These are phyloP conservation scores for Cystoderma amianthinum DNA, from an alignment of 768 basidiomycete species.

Conservation along the genomic window DNA sequence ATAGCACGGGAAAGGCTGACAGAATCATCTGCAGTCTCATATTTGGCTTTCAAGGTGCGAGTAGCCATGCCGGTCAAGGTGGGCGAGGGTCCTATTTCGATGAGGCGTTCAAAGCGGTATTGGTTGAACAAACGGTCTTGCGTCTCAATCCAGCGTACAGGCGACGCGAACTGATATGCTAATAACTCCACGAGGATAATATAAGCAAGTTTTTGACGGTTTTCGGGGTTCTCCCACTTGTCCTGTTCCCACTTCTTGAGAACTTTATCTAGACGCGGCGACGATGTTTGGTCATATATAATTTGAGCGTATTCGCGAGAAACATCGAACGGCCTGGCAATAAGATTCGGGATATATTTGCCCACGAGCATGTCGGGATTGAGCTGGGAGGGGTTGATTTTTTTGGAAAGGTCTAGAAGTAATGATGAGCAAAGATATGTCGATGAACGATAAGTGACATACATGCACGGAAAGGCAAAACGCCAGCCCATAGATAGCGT, in stretches of 20 bases:
- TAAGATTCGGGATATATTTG: constrained; percentile 96
- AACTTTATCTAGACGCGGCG: constrained; percentile 93
- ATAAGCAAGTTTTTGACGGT: constrained; percentile 92
- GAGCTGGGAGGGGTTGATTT: constrained; percentile 86
- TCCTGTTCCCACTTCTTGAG: constrained; percentile 92
- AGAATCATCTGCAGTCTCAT: constrained; percentile 85
- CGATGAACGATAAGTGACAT: constrained; percentile 23
- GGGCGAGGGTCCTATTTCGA: constrained; percentile 95
- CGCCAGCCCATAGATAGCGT: constrained; percentile 97
- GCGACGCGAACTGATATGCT: constrained; percentile 97
- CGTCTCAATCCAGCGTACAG: constrained; percentile 99
- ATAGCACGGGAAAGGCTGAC: constrained; percentile 72
- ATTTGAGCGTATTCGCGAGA: constrained; percentile 85
- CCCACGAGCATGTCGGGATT: constrained; percentile 93
- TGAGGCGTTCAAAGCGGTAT: constrained; percentile 86
- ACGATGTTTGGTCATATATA: constrained; percentile 95
- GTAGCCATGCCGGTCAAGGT: constrained; percentile 94
- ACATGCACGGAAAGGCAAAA: constrained; percentile 96
- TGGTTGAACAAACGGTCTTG: constrained; percentile 89
- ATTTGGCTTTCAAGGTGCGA: constrained; percentile 88
- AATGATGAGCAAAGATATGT: constrained; percentile 1
- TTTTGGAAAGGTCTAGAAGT: constrained; percentile 84
- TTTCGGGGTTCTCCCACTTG: constrained; percentile 71
- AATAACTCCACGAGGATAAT: constrained; percentile 94
- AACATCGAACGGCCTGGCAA: constrained; percentile 82